These are phyloP conservation scores for Dinochytrium kinnereticum DNA, from an alignment of 371 early-diverging fungal species.

Conservation along the genomic window DNA sequence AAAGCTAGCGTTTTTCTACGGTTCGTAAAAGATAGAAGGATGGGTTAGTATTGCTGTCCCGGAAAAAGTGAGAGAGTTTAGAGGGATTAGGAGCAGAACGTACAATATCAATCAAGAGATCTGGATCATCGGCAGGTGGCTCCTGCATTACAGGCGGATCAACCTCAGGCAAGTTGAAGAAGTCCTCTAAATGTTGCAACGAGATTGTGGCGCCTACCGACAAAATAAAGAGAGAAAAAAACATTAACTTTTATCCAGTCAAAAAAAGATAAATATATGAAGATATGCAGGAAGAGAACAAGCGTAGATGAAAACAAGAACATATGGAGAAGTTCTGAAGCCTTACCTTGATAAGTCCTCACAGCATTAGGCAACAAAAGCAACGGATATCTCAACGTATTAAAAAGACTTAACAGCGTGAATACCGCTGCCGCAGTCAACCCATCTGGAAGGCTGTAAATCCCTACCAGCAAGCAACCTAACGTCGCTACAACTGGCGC, in stretches of 20 bases:
- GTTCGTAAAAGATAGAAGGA: no score
- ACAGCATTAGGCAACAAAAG: slow-evolving; percentile 72
- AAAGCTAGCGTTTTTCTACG: slow-evolving; percentile 64
- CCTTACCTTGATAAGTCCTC: slow-evolving; percentile 55
- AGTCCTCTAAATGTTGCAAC: slow-evolving; percentile 63
- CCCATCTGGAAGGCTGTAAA: slow-evolving; percentile 8
- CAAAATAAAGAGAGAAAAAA: slow-evolving; percentile 8
- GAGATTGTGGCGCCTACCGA: slow-evolving; percentile 41
- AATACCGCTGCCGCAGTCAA: slow-evolving; percentile 45
- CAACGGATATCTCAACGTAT: slow-evolving; percentile 72
- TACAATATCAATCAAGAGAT: slow-evolving; percentile 38
- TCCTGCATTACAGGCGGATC: slow-evolving; percentile 31
- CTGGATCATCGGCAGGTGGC: slow-evolving; percentile 14
- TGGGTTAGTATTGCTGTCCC: no score
- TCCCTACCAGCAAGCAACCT: slow-evolving; percentile 48
- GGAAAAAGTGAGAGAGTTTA: no score
- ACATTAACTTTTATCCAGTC: background rate
- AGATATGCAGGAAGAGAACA: no score
- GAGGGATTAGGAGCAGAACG: no score
- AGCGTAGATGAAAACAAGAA: no score
- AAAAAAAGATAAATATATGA: slow-evolving; percentile 14
- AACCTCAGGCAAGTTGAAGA: slow-evolving; percentile 62
- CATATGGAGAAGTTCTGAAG: no score
- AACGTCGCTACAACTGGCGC: slow-evolving; percentile 65
- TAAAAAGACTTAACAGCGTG: slow-evolving; percentile 66